Base-by-base conservation (phyloP, 768 basidiomycete species). In the Leccinum fibrillosum region DNA sequence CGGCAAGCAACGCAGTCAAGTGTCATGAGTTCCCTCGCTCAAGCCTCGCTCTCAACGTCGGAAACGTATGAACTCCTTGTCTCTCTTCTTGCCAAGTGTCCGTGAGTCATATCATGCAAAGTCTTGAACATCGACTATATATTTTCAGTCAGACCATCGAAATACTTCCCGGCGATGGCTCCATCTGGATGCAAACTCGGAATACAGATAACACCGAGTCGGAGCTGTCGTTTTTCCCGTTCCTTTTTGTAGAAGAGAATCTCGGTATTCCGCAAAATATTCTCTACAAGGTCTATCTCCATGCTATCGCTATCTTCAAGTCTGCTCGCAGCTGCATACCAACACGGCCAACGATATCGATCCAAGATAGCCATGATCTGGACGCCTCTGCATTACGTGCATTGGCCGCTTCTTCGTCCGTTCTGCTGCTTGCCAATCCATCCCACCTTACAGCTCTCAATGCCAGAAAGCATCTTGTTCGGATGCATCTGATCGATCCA, bases 401-500 rank as follows among this genome's bases (percentile, higher is more conserved):
- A 62, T 35, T 77, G 21, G 62, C 66, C 6, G 64, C 63, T 49
- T 75, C 78, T 1, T 77, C 84, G 0, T 73, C 75, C 37, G 66
- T 86, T 51, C 74, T 89, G n/a, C 66, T 89, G 5, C 75, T 89
- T 28, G 76, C 81, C 37, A 90, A 89, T 69, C 84, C 89, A 32
- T 85, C 84, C 0, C 84, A 90, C 64, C 82, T 84, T 57, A 85
- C 87, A 21, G 87, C 86, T 3, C 71, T 89, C 35, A 88, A 89
- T 64, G 61, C 73, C 5, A 76, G 88, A 35, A 89, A 87, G 65
- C 71, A 67, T 17, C 77, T 88, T 23, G 72, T 88, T 19, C 61
- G 65, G n/a, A 57, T 61, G 3, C 74, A 73, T 2, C 11, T 63
- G 5, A 66, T 84, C 17, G 68, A 77, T 34, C 66, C 77, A 9